These are phyloP conservation scores for Fusarium nisikadoi DNA, from an alignment of 2,329 filamentous ascomycete genomes.

Conservation along the genomic window DNA sequence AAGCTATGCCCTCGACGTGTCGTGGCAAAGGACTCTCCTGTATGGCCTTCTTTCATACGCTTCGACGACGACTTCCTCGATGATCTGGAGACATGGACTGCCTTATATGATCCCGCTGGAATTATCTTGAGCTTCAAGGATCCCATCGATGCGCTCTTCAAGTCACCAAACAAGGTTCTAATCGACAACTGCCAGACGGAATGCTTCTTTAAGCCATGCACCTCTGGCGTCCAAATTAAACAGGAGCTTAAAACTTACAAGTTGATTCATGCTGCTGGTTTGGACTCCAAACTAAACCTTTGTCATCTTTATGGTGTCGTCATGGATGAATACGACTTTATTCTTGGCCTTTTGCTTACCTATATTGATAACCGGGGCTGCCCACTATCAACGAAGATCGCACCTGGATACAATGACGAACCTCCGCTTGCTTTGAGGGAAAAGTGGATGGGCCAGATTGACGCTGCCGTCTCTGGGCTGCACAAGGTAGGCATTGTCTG, in stretches of 20 bases:
- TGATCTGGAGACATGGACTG: slow-evolving; percentile 38
- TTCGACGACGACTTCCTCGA: slow-evolving; percentile 33
- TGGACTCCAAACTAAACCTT: slow-evolving; percentile 21
- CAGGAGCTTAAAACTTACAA: slow-evolving; percentile 32
- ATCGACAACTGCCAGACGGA: slow-evolving; percentile 23
- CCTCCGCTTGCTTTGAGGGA: slow-evolving; percentile 14
- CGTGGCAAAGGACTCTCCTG: neutral
- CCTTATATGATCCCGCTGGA: slow-evolving; percentile 33
- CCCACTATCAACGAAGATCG: neutral
- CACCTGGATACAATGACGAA: neutral
- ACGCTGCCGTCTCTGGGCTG: neutral
- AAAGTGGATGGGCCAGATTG: slow-evolving; percentile 24
- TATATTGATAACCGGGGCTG: slow-evolving; percentile 7
- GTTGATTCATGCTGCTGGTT: slow-evolving; percentile 14
- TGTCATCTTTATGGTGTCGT: slow-evolving; percentile 36
- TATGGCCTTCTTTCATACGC: slow-evolving; percentile 17
- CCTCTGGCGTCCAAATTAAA: slow-evolving; percentile 13
- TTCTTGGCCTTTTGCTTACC: slow-evolving; percentile 27
- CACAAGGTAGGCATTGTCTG: fast-evolving
- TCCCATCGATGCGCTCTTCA: slow-evolving; percentile 38
- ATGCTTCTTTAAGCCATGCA: slow-evolving; percentile 40
- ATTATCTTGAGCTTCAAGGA: slow-evolving; percentile 30
- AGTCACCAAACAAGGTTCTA: slow-evolving; percentile 30
- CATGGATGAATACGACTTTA: slow-evolving; percentile 22
- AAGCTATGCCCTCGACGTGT: slow-evolving; percentile 16